Evolutionary conservation across 2,329 filamentous ascomycete genomes (phyloP).

Genomic region (Falciphora oryzae): DNA sequence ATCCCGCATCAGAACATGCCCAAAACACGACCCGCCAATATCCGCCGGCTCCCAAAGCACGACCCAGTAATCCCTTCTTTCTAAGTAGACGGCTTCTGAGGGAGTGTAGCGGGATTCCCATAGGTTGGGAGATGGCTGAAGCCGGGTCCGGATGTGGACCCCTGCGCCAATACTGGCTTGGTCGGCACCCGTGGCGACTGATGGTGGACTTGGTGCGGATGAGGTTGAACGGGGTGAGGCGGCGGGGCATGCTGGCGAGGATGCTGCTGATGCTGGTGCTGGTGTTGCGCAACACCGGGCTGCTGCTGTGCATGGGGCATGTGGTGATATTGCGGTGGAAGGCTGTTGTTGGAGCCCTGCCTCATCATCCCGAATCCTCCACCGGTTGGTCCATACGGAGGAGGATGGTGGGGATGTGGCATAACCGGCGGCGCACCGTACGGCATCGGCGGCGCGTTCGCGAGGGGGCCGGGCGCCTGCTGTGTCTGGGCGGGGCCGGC

Average conservation of each 20-base stretch:
- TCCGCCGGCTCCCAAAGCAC: conserved; percentile 15
- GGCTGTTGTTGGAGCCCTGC: conserved; percentile 49
- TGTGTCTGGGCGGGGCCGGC: conserved; percentile 31
- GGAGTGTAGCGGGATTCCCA: conserved; percentile 54
- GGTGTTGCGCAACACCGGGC: conserved; percentile 23
- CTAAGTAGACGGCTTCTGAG: conserved; percentile 49
- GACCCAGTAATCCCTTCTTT: conserved; percentile 17
- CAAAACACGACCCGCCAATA: background rate
- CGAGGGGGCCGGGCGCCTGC: conserved; percentile 7
- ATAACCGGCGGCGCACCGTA: conserved; percentile 45
- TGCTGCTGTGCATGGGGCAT: conserved; percentile 11
- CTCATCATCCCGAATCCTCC: conserved; percentile 50
- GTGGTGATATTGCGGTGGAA: conserved; percentile 35
- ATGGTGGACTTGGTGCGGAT: conserved; percentile 4
- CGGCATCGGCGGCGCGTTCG: conserved; percentile 38
- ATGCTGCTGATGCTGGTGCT: conserved; percentile 35
- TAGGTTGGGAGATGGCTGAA: conserved; percentile 52
- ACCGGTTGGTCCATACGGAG: conserved; percentile 35
- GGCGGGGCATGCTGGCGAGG: conserved; percentile 19
- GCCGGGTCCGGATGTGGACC: conserved; percentile 27
- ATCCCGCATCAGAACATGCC: background rate
- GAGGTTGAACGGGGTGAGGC: conserved; percentile 14
- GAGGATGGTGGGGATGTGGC: conserved; percentile 36
- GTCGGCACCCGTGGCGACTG: conserved; percentile 36
- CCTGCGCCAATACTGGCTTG: conserved; percentile 39